phyloP scores from a whole-genome alignment of 352 stramenopile genomes.

The Phytophthora citrophthora region DNA sequence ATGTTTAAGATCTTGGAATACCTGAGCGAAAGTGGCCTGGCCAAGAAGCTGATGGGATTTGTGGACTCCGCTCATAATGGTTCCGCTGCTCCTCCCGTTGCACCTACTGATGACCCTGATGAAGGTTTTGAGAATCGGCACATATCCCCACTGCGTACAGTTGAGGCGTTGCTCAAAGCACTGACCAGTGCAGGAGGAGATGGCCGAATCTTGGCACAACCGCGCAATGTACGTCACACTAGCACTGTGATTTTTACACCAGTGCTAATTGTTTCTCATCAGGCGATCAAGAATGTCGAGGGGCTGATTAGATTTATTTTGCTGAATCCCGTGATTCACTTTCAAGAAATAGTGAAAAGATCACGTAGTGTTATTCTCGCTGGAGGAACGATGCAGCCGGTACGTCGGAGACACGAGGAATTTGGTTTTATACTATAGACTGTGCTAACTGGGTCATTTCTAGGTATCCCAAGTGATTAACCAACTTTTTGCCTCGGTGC shows the following conservation, averaged over 20 bases:
- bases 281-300: slow-evolving; percentile 60
- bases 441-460: slow-evolving; percentile 1
- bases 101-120: slow-evolving; percentile 25
- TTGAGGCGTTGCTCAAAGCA: slow-evolving; percentile 78
- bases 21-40: slow-evolving; percentile 74
- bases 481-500: slow-evolving; percentile 92
- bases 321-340: slow-evolving; percentile 94
- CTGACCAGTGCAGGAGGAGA: slow-evolving; percentile 75
- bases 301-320: slow-evolving; percentile 94
- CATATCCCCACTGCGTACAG: slow-evolving; percentile 83
- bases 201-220: slow-evolving; percentile 74
- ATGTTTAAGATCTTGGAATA: slow-evolving; percentile 92
- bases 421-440: neutral
- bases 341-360: slow-evolving; percentile 95
- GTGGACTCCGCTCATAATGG: slow-evolving; percentile 50
- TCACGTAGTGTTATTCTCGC: slow-evolving; percentile 96
- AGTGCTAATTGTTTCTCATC: slow-evolving; percentile 12
- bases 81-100: neutral
- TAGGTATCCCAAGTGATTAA: slow-evolving; percentile 93
- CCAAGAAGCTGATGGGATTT: slow-evolving; percentile 87
- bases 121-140: slow-evolving; percentile 74
- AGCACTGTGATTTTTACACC: neutral
- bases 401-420: slow-evolving; percentile 28
- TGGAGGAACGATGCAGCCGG: slow-evolving; percentile 98
- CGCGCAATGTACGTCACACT: slow-evolving; percentile 54